These are phyloP conservation scores for Rosa lucieae DNA, from an alignment of 306 rosid genomes.

Conservation along the genomic window DNA sequence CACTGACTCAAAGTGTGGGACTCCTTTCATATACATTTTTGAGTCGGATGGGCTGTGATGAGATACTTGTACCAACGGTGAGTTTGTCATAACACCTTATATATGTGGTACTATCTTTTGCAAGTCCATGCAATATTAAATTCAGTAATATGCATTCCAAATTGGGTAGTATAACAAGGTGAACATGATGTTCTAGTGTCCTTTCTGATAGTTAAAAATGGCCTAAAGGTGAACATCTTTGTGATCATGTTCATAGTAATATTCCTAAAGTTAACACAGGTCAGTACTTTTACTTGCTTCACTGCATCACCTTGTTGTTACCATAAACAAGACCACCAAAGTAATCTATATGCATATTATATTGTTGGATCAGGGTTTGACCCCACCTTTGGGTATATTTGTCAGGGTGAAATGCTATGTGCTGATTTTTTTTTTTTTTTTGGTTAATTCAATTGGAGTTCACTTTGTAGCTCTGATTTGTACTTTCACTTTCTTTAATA, in stretches of 20 bases:
- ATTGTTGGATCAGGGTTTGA: no score
- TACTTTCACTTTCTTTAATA: no score
- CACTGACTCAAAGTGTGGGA: constrained; percentile 81
- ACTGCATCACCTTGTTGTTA: no score
- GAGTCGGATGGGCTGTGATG: constrained; percentile 49
- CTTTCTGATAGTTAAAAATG: background rate
- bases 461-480: no score
- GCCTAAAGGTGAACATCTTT: background rate
- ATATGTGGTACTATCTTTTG: background rate
- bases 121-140: background rate
- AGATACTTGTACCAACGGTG: constrained; percentile 93
- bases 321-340: no score
- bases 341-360: no score
- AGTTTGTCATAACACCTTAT: constrained; percentile 26
- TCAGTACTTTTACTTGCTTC: no score
- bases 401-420: no score
- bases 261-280: background rate
- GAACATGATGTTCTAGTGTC: background rate
- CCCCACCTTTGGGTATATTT: no score
- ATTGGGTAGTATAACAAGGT: background rate
- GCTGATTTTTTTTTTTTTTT: no score
- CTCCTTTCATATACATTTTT: constrained; percentile 88
- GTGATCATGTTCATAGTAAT: background rate
- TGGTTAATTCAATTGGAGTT: no score
- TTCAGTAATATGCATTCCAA: background rate